Base-by-base conservation (phyloP, 2,329 filamentous ascomycete genomes). In the Penicillium concentricum region DNA sequence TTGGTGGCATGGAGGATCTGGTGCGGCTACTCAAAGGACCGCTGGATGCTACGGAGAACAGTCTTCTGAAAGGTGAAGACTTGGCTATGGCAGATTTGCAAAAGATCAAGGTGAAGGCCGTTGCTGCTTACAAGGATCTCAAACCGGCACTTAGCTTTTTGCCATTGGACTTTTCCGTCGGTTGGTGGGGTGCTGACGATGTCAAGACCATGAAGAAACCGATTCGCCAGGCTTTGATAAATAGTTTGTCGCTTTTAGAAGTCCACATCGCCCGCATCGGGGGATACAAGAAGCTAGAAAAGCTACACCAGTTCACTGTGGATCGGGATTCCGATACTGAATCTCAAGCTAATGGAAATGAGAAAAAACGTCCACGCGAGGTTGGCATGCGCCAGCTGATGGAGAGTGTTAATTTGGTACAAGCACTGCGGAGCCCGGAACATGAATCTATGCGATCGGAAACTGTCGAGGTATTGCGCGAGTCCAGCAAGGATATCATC, bases 171-270 rank as follows among this genome's bases (percentile, higher is more conserved):
- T 70, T 81, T 20, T 81, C 79, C 0, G 67, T 76, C 3, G 74
- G 79, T 1, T 67, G 74, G 3, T 82, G 80, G 80, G 75, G 68
- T 16, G 67, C 79, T 1, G 73, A 77, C 9, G 78, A 81, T 18
- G 69, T 82, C 16, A 67, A 68, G 5, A 62, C 61, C 0, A 56
- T 82, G 7, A 69, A 76, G 13, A 68, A 68, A 4, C 72, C 70
- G 0, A 58, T 79, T 0, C 70, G 77, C 0, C 67, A 75, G 10
- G 64, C 73, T 9, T 70, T 77, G 56, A 55, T 74, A 0, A 64
- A 70, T 0, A 69, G 67, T 6, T 24, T 79, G 0, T 73, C 73
- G 0, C 53, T 81, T 4, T 47, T 81, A 10, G 77, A 81, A n/a
- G 71, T 79, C 15, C 78, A 80, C 10, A 74, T 79, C 5, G 62